phyloP scores from a whole-genome alignment of 2,329 filamentous ascomycete species.

The Fusarium albosuccineum region DNA sequence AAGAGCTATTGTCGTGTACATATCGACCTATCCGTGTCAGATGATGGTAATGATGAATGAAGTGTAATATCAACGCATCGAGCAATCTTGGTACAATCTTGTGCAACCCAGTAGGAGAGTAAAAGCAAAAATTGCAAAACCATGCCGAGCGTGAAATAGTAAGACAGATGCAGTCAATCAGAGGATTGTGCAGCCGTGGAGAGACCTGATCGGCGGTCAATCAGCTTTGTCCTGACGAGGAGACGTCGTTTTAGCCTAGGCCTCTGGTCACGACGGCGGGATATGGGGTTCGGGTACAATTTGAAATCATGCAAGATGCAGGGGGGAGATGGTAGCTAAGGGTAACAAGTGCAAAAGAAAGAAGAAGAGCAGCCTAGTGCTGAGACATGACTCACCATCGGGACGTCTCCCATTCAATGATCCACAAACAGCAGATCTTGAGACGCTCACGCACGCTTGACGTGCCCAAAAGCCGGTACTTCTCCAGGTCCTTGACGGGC shows the following conservation, averaged over 20 bases:
- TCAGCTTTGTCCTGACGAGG: constrained; percentile 46
- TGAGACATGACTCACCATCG: constrained; percentile 72
- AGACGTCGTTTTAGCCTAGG: constrained; percentile 39
- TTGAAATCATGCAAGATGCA: not conserved
- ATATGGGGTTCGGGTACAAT: not conserved
- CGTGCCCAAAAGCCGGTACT: constrained; percentile 80
- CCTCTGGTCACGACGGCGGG: constrained; percentile 26
- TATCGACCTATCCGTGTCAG: constrained; percentile 33
- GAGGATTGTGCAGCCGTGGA: constrained; percentile 50
- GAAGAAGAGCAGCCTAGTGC: not conserved
- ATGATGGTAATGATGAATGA: constrained; percentile 13
- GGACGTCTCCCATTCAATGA: constrained; percentile 76
- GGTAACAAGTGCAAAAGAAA: too few relatives aligned
- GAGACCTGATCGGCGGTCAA: constrained; percentile 47
- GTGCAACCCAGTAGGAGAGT: constrained; percentile 26
- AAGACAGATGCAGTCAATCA: constrained; percentile 40
- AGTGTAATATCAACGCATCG: constrained; percentile 15
- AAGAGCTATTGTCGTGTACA: constrained; percentile 17
- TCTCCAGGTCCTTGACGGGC: constrained; percentile 81
- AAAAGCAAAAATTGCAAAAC: constrained; percentile 31
- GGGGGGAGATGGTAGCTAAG: too few relatives aligned
- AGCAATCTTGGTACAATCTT: constrained; percentile 20
- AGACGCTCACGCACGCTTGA: constrained; percentile 83
- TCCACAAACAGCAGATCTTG: constrained; percentile 87
- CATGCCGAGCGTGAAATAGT: constrained; percentile 37